phyloP scores from a whole-genome alignment of 441 rosid genomes.

The Aleurites moluccanus region DNA sequence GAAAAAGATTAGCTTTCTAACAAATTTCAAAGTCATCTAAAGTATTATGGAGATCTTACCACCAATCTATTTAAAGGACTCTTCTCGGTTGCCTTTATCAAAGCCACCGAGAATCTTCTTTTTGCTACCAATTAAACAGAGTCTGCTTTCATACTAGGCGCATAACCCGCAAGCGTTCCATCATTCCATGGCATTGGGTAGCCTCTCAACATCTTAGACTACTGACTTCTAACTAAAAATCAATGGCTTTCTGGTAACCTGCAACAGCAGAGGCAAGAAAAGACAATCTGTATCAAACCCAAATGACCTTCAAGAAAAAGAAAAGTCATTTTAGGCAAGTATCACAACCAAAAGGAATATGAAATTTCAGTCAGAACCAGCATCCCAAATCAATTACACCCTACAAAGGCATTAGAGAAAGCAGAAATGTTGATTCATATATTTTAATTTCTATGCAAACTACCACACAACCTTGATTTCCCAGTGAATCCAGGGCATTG shows the following conservation, averaged over 20 bases:
- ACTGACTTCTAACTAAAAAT: slow-evolving; percentile 22
- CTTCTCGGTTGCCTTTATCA: no score
- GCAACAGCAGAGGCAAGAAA: slow-evolving; percentile 34
- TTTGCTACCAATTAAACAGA: slow-evolving; percentile 1
- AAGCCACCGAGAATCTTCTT: slow-evolving; percentile 1
- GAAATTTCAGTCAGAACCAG: background rate
- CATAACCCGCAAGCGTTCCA: background rate
- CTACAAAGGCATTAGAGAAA: background rate
- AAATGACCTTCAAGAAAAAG: background rate
- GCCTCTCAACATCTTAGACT: slow-evolving; percentile 1
- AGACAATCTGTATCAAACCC: slow-evolving; percentile 4
- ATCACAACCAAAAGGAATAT: background rate
- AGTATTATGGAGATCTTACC: no score
- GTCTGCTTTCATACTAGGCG: slow-evolving; percentile 9
- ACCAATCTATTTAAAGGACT: no score
- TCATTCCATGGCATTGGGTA: background rate
- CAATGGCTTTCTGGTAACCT: slow-evolving; percentile 94
- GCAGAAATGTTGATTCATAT: background rate
- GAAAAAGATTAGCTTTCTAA: background rate
- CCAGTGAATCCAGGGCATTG: background rate
- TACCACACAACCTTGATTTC: background rate
- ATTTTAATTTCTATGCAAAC: background rate
- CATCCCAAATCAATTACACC: background rate
- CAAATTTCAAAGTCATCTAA: no score
- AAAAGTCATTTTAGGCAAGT: background rate